Conservation (phyloP, 768 basidiomycete species). For the Hypsizygus marmoreus region DNA sequence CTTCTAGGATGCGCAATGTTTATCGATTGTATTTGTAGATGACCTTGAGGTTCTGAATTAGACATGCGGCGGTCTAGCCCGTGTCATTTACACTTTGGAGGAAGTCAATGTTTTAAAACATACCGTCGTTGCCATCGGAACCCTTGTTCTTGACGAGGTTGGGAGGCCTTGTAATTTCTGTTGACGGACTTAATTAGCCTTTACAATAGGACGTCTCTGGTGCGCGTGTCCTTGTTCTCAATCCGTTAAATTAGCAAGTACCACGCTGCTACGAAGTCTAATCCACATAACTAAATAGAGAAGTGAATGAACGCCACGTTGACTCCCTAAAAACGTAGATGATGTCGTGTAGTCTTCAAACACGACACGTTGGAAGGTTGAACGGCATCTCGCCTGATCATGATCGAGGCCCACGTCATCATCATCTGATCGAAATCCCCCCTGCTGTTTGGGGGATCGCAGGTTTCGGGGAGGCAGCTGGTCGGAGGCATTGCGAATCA, state of each 20-base stretch:
- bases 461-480: conserved; percentile 1
- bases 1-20: background rate
- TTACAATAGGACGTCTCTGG: no score
- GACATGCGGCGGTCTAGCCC: no score
- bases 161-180: no score
- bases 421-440: conserved; percentile 11
- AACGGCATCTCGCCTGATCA: conserved; percentile 14
- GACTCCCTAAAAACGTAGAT: no score
- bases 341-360: background rate
- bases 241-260: conserved; percentile 4
- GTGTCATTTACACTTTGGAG: no score
- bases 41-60: no score
- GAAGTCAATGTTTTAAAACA: conserved; percentile 2
- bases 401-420: conserved; percentile 13
- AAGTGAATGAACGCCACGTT: conserved; percentile 11
- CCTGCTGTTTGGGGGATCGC: background rate
- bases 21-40: no score
- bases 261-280: conserved; percentile 22
- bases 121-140: background rate
- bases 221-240: conserved; percentile 11
- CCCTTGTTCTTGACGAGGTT: conserved; percentile 8
- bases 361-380: background rate
- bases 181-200: no score
- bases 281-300: background rate
- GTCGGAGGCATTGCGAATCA: no score